Conservation (phyloP, 2,329 filamentous ascomycete species). For the Fusarium piperis region DNA sequence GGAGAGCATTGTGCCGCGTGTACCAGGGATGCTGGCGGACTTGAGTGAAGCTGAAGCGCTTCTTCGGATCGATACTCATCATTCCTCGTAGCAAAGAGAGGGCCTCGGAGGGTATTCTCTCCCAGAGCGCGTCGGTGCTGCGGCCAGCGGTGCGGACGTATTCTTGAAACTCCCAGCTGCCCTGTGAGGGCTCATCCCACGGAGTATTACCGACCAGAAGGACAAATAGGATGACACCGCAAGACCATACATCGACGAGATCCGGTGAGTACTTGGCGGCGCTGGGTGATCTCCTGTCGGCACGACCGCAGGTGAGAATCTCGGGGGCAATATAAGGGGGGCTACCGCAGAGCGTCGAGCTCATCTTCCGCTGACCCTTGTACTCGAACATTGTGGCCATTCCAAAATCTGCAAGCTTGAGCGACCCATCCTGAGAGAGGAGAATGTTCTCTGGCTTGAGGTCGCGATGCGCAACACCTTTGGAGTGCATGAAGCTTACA, state of each 20-base stretch:
- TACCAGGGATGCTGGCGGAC: constrained; percentile 96
- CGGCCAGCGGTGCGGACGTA: constrained; percentile 83
- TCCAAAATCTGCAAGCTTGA: constrained; percentile 97
- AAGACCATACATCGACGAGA: constrained; percentile 94
- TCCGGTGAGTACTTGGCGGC: constrained; percentile 77
- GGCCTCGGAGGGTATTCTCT: constrained; percentile 76
- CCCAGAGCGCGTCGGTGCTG: constrained; percentile 87
- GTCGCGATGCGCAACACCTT: constrained; percentile 92
- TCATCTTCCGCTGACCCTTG: constrained; percentile 82
- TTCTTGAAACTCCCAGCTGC: constrained; percentile 91
- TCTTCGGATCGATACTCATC: constrained; percentile 81
- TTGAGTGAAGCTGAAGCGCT: constrained; percentile 85
- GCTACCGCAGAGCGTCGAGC: constrained; percentile 91
- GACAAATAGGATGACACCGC: constrained; percentile 97
- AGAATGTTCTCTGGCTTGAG: constrained; percentile 97
- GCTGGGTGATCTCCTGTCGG: constrained; percentile 58
- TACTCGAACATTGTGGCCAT: constrained; percentile 94
- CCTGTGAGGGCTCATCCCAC: constrained; percentile 90
- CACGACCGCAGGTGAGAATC: constrained; percentile 69
- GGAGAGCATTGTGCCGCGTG: constrained; percentile 80
- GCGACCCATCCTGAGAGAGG: constrained; percentile 81
- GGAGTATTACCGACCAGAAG: constrained; percentile 95
- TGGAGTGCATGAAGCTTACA: constrained; percentile 94
- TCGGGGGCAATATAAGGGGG: constrained; percentile 98
- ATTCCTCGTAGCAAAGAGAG: constrained; percentile 90